Percentiles rank a stretch among this genome's conserved stretches.
phyloP scores from a whole-genome alignment of 345 rosid species.

The Kernera saxatilis region DNA sequence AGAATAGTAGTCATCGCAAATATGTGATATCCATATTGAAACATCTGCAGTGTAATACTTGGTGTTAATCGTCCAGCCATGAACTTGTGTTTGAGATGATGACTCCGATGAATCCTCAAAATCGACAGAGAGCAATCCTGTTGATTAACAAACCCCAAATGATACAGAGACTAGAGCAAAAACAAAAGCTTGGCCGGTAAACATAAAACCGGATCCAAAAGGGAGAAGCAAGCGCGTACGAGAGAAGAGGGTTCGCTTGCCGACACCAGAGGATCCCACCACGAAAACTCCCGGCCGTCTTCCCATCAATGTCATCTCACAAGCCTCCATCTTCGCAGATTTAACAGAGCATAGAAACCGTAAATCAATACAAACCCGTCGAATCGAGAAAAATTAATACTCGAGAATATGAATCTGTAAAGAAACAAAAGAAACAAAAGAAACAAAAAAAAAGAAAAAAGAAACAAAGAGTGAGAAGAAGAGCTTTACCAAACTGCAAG shows the following conservation, averaged over 20 bases:
- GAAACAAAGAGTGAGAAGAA: too few relatives aligned
- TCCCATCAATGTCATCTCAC: conserved; percentile 18
- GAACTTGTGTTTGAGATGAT: conserved; percentile 38
- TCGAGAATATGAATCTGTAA: too few relatives aligned
- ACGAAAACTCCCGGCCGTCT: conserved; percentile 59
- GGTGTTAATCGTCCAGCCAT: conserved; percentile 73
- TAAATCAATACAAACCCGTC: too few relatives aligned
- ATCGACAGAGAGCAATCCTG: conserved; percentile 61
- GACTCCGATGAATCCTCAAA: conserved; percentile 55
- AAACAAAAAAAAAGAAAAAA: too few relatives aligned
- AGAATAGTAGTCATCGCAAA: conserved; percentile 48
- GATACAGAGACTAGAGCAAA: background rate
- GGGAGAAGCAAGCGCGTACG: conserved; percentile 40
- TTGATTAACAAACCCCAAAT: background rate
- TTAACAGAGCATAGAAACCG: too few relatives aligned
- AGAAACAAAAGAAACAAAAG: too few relatives aligned
- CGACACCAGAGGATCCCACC: conserved; percentile 69
- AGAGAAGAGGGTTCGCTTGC: conserved; percentile 85
- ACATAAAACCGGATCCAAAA: background rate
- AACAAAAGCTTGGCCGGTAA: background rate
- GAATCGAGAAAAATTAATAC: too few relatives aligned
- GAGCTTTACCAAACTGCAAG: too few relatives aligned
- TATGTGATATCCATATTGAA: conserved; percentile 67
- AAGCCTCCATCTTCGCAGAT: background rate
- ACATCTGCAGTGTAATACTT: conserved; percentile 89